Evolutionary conservation across 2,329 filamentous ascomycete genomes (phyloP).

Genomic region (Trichoderma breve): DNA sequence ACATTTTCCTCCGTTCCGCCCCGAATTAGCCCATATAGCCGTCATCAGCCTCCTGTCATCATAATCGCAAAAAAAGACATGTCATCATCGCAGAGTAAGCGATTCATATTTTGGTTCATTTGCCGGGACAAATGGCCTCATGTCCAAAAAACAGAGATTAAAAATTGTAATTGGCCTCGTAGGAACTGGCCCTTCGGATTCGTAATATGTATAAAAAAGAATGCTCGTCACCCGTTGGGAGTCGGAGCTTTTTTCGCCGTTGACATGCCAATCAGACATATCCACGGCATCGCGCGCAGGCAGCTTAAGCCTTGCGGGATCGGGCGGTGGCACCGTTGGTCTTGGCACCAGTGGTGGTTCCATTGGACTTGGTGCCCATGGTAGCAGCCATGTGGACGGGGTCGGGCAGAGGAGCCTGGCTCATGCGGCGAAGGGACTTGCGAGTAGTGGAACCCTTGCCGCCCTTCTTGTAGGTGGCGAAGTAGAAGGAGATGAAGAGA

Average conservation of each 20-base stretch:
- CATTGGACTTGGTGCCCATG: constrained; percentile 50
- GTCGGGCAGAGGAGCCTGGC: constrained; percentile 70
- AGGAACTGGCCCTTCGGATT: neutral
- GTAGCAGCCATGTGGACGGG: constrained; percentile 56
- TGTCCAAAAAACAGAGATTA: constrained; percentile 22
- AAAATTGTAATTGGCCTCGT: constrained; percentile 2
- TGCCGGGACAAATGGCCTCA: constrained; percentile 9
- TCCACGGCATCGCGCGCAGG: neutral
- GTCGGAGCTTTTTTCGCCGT: neutral
- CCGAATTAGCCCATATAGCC: constrained; percentile 27
- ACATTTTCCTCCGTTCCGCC: neutral
- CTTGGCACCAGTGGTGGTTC: constrained; percentile 55
- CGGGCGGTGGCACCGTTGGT: constrained; percentile 61
- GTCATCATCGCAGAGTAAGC: constrained; percentile 23
- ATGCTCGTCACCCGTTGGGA: neutral
- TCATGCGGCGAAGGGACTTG: constrained; percentile 68
- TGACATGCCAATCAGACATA: neutral
- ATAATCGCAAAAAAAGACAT: constrained; percentile 31
- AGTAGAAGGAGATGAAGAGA: constrained; percentile 98
- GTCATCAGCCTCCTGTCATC: constrained; percentile 32
- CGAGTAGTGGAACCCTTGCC: constrained; percentile 76
- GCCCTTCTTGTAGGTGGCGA: constrained; percentile 90
- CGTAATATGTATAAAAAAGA: neutral
- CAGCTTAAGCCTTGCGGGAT: constrained; percentile 63
- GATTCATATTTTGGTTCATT: constrained; percentile 24